Evolutionary conservation across 768 basidiomycete species (phyloP).

Genomic region (Collybiopsis confluens): DNA sequence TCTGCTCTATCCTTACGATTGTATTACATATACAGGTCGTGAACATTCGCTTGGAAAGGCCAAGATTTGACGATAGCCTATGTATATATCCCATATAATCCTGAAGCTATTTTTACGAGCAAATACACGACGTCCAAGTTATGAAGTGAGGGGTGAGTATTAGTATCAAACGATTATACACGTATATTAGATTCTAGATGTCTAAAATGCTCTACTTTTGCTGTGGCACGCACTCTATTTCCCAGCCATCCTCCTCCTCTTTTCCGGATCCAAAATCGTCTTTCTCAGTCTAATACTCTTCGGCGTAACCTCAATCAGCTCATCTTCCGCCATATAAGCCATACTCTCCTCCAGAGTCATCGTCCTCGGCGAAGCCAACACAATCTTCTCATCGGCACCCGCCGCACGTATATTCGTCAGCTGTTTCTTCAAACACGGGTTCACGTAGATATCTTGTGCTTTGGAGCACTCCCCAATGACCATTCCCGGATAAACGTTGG

Average conservation of each 20-base stretch:
- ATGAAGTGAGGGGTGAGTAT: no score
- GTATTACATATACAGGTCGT: no score
- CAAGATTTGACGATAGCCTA: background rate
- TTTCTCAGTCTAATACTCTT: constrained; percentile 38
- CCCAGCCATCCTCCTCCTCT: constrained; percentile 22
- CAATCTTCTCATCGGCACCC: constrained; percentile 46
- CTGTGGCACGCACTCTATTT: constrained; percentile 15
- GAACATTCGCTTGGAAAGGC: constrained; percentile 55
- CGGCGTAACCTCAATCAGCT: constrained; percentile 45
- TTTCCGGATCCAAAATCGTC: constrained; percentile 32
- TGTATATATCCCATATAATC: background rate
- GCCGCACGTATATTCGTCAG: constrained; percentile 47
- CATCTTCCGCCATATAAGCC: constrained; percentile 47
- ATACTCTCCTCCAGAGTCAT: constrained; percentile 45
- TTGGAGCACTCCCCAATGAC: constrained; percentile 48
- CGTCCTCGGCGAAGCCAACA: constrained; percentile 35
- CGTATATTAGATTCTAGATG: no score
- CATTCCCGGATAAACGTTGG: constrained; percentile 47
- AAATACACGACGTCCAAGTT: no score
- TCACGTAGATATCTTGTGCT: constrained; percentile 40
- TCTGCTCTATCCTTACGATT: constrained; percentile 9
- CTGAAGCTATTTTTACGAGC: no score
- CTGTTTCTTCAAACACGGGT: constrained; percentile 45
- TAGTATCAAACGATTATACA: no score
- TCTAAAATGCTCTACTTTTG: no score